Evolutionary conservation across 1,139 yeast species (phyloP).

Genomic region (Suhomyces atakaporum): DNA sequence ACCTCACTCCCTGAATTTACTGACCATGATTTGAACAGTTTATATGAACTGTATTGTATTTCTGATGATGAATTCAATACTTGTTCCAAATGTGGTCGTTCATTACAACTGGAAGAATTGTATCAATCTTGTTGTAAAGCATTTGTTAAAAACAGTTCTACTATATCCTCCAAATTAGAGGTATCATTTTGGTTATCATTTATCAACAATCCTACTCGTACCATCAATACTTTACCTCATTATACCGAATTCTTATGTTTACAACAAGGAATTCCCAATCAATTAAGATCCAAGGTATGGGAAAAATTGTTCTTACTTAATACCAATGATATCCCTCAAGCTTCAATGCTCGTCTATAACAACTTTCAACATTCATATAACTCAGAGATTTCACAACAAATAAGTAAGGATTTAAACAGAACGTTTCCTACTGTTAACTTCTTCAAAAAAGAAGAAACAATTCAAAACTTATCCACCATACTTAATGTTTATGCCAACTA

Average conservation of each 20-base stretch:
- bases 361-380: conserved; percentile 50
- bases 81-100: conserved; percentile 33
- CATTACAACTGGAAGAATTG: conserved; percentile 16
- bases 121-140: conserved; percentile 26
- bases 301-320: conserved; percentile 35
- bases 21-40: conserved; percentile 17
- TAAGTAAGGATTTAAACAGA: conserved; percentile 61
- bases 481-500: conserved; percentile 68
- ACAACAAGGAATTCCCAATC: conserved; percentile 45
- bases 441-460: conserved; percentile 50
- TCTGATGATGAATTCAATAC: conserved; percentile 38
- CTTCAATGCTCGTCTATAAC: conserved; percentile 35
- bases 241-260: conserved; percentile 45
- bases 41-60: conserved; percentile 29
- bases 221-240: conserved; percentile 49
- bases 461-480: conserved; percentile 52
- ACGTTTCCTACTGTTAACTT: conserved; percentile 62
- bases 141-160: conserved; percentile 19
- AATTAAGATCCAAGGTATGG: conserved; percentile 42
- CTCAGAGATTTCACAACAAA: conserved; percentile 50
- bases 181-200: conserved; percentile 49
- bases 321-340: conserved; percentile 35
- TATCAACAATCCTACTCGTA: conserved; percentile 45
- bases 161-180: conserved; percentile 33
- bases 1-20: conserved; percentile 14